Conservation (phyloP, 2,329 filamentous ascomycete genomes). For the Fusarium ambrosium region DNA sequence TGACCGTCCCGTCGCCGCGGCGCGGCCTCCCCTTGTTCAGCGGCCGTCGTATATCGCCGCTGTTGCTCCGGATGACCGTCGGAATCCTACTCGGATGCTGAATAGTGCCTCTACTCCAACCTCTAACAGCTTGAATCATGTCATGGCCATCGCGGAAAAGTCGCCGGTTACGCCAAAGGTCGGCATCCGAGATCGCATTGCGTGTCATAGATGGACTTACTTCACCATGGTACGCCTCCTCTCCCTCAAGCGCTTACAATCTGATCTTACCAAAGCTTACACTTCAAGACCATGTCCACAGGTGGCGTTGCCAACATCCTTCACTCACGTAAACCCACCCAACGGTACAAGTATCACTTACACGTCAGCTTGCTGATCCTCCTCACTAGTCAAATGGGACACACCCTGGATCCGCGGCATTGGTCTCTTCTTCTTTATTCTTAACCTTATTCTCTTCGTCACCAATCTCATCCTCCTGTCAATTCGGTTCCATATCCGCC, state of each 20-base stretch:
- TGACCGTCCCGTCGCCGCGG: constrained; percentile 1
- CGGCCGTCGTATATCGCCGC: constrained; percentile 37
- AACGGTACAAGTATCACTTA: constrained; percentile 5
- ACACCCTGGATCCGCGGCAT: constrained; percentile 70
- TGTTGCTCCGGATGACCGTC: constrained; percentile 7
- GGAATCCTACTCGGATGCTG: constrained; percentile 19
- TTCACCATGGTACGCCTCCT: constrained; percentile 68
- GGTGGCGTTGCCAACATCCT: constrained; percentile 70
- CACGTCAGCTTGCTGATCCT: neutral
- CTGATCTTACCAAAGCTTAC: constrained; percentile 7
- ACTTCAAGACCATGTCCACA: constrained; percentile 60
- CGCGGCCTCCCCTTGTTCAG: constrained; percentile 33
- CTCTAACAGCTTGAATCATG: constrained; percentile 49
- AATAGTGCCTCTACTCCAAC: constrained; percentile 31
- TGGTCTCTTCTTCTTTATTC: constrained; percentile 71
- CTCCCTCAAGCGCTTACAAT: neutral
- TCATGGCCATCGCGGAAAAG: constrained; percentile 52
- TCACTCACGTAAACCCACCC: constrained; percentile 49
- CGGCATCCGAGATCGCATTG: constrained; percentile 64
- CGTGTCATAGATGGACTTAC: constrained; percentile 78
- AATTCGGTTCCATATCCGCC: constrained; percentile 77
- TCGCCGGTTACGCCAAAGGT: constrained; percentile 49
- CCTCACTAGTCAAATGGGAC: constrained; percentile 40
- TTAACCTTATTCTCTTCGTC: constrained; percentile 74
- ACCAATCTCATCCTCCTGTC: constrained; percentile 74